Evolutionary conservation across 2,329 filamentous ascomycete species (phyloP), one percentile per base, ranked within the genome.

Genomic region (Fusarium sp.): DNA sequence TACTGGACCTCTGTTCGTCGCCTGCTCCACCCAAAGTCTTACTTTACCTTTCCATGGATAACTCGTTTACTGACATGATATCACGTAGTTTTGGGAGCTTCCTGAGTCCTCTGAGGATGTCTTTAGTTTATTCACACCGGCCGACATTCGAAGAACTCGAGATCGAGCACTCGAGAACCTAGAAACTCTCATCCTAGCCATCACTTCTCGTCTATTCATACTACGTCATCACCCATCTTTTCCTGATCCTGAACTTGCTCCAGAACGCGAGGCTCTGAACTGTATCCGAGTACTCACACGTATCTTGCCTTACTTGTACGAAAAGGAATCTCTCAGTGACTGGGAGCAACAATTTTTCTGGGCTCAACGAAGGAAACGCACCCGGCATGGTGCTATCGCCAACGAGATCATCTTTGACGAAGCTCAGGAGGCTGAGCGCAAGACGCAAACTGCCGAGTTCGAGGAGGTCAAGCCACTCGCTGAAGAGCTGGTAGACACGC

Each of bases 301-400:
- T 20, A 85, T 99, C 54, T 86, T 99, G 34, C 96, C 96, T 10
- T 99, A 94, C 80, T 83, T 99, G 30, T 98, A 98, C 82, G 96
- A 99, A 83, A 92, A 92, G 58, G 95, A 98, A 48, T 88, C 92
- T 60, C 84, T 99, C 57, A 89, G 92, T 70, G 83, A 87, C 75
- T 99, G 96, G 96, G 95, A 98, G 80, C 92, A 97, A 72, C 90
- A 89, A 70, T 98, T 99, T 87, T 98, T 99, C 80, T 98, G 96
- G 96, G 88, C 89, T 3, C 86, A 89, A 52, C 88, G 94, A 75
- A 89, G 90, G 82, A 95, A 92, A 83, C 91, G 89, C 81, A 94
- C 90, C 45, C 90, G 91, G 65, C 91, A 89, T 75, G 87, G 89
- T 14, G 86, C 88, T 71, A 87, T 94, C 57, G 88, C 90, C 44